phyloP scores from a whole-genome alignment of 2,329 filamentous ascomycete species.

The Sclerotinia minor region DNA sequence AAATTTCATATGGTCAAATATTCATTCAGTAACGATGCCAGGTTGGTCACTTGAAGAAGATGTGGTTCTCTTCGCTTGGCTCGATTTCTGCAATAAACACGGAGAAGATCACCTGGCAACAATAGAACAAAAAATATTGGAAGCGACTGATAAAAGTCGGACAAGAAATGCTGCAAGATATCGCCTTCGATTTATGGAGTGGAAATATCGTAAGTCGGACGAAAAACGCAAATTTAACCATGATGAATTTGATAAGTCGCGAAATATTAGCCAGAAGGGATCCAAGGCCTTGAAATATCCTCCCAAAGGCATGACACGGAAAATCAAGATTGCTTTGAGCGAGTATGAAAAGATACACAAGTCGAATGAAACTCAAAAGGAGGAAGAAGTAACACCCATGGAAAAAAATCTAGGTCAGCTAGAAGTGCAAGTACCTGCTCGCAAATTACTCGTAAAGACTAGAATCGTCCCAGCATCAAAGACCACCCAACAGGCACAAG shows the following conservation, averaged over 20 bases:
- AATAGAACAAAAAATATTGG: background rate
- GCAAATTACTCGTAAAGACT: background rate
- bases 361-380: background rate
- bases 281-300: background rate
- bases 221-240: background rate
- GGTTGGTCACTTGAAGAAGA: background rate
- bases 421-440: background rate
- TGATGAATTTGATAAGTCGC: background rate
- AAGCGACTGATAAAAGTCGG: background rate
- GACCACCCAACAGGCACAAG: too few relatives aligned
- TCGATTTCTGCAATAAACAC: constrained; percentile 17
- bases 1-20: too few relatives aligned
- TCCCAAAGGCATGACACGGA: background rate
- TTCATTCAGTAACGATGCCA: background rate
- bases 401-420: background rate
- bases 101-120: constrained; percentile 7
- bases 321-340: background rate
- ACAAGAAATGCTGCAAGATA: background rate
- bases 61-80: constrained; percentile 22
- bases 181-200: background rate
- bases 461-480: background rate
- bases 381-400: too few relatives aligned
- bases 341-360: background rate
- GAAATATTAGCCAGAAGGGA: background rate
- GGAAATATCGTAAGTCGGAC: background rate